Evolutionary conservation across 2,329 filamentous ascomycete species (phyloP), one percentile per base, ranked within the genome.

Genomic region (Aphanoascus verrucosus): DNA sequence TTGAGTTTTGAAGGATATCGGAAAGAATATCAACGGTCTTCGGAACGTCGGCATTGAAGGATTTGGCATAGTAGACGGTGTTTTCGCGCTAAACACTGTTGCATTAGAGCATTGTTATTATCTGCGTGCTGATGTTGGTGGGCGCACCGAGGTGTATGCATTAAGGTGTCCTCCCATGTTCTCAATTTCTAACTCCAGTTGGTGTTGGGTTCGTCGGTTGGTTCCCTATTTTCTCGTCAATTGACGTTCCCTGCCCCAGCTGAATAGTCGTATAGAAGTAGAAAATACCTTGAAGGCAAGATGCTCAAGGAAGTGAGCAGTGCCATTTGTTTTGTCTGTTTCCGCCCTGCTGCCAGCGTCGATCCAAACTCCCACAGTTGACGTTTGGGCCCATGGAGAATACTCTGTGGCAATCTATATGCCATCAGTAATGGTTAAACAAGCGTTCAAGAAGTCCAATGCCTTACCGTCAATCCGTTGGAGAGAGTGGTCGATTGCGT

Each of bases 111-210:
- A 17, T 5, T 6, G 14, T n/a, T 42, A 20, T 40, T 9, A 35
- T 15, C 5, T n/a, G 8, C 19, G 15, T 45, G 15, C 7, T 28
- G 23, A 15, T 1, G 14, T 20, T 15, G 6, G 17, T 7, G 28
- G 56, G 53, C 64, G 85, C 68, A 96, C 90, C 78, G 91, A 97
- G 66, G 93, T 98, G 80, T 98, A 98, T 72, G 93, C 93, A 76
- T 98, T 98, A 66, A 98, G 81, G 78, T 98, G 93, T 61, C 88
- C 93, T 72, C 93, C 93, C 88, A 98, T 96, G 78, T 98, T 98
- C 81, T 98, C 93, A 69, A 98, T 97, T 79, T 98, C 93, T 61
- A 98, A 84, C 79, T 98, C 93, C 71, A 98, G 80, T 77, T 98
- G 93, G 72, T 94, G 86, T 76, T 98, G 93, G 61, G 86, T 89